These are phyloP conservation scores for Exsudoporus floridanus DNA, from an alignment of 1,284 basidiomycete genomes.

Conservation along the genomic window DNA sequence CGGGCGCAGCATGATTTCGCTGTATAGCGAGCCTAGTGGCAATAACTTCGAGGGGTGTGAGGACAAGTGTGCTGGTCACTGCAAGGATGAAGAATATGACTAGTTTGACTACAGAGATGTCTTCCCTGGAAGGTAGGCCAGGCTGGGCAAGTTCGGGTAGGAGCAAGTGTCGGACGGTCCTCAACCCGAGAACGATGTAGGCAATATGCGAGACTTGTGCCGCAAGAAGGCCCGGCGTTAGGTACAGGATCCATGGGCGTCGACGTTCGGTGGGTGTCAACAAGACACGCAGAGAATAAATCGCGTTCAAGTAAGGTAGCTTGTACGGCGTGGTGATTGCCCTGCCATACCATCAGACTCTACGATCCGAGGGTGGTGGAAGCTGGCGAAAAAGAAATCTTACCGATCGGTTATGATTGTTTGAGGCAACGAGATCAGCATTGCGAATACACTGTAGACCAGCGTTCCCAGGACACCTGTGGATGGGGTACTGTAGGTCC, in stretches of 20 bases:
- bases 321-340: constrained; percentile 85
- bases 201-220: constrained; percentile 66
- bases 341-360: constrained; percentile 39
- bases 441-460: constrained; percentile 61
- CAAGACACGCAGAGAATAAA: constrained; percentile 67
- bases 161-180: constrained; percentile 63
- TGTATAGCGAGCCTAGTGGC: constrained; percentile 80
- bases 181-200: constrained; percentile 68
- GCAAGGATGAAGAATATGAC: constrained; percentile 61
- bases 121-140: constrained; percentile 31
- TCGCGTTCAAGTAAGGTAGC: constrained; percentile 63
- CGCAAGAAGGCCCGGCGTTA: constrained; percentile 80
- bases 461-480: constrained; percentile 65
- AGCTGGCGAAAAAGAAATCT: constrained; percentile 17
- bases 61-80: constrained; percentile 59
- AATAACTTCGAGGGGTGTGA: constrained; percentile 84
- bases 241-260: constrained; percentile 77
- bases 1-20: constrained; percentile 73
- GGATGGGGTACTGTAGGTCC: constrained; percentile 70
- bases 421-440: constrained; percentile 78
- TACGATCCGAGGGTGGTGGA: neutral
- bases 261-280: constrained; percentile 82
- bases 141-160: constrained; percentile 50
- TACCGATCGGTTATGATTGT: constrained; percentile 80
- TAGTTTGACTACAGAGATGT: constrained; percentile 49